These are phyloP conservation scores for Euphorbia celastroides DNA, from an alignment of 441 rosid species.

Conservation along the genomic window DNA sequence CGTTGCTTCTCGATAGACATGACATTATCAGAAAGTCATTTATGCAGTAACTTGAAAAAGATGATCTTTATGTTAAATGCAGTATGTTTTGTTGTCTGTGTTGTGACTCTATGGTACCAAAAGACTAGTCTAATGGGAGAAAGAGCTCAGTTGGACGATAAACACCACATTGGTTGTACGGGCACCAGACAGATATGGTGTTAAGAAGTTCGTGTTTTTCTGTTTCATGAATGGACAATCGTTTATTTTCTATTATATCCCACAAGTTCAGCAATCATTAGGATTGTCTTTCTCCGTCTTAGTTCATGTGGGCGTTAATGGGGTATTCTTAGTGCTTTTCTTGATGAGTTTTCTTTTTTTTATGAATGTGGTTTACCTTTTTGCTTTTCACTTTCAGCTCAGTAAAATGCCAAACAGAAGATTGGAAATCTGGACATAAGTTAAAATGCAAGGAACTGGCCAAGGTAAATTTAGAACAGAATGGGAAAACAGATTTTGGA, in stretches of 20 bases:
- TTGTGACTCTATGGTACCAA: background rate
- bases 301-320: background rate
- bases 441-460: conserved; percentile 41
- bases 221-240: background rate
- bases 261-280: too few relatives aligned
- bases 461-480: conserved; percentile 17
- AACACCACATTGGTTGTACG: too few relatives aligned
- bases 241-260: background rate
- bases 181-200: too few relatives aligned
- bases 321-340: background rate
- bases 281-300: background rate
- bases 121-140: too few relatives aligned
- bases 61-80: background rate
- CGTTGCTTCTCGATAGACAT: background rate
- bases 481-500: conserved; percentile 26
- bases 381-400: conserved; percentile 34
- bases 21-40: background rate
- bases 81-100: background rate
- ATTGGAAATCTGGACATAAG: conserved; percentile 67
- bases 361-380: too few relatives aligned
- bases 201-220: background rate
- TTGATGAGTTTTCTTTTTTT: background rate
- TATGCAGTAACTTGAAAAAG: background rate
- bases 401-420: conserved; percentile 47
- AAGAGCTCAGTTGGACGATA: too few relatives aligned